Base-by-base conservation (phyloP, 352 stramenopile species). In the Phytophthora kernoviae region DNA sequence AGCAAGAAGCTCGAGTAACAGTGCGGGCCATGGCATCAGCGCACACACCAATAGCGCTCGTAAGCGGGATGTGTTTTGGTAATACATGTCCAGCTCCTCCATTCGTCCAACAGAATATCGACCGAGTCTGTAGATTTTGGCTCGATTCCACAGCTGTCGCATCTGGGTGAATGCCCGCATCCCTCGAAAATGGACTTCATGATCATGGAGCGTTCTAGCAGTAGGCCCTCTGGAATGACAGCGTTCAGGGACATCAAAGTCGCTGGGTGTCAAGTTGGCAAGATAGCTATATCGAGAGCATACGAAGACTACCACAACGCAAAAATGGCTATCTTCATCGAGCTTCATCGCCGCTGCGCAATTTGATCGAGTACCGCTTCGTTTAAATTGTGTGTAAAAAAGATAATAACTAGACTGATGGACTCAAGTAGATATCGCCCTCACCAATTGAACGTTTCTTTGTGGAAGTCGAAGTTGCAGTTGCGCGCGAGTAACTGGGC, bases 391-490 rank as follows among this genome's bases (percentile, higher is more conserved):
- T 7, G 24, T 30, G 24, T 30, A 30, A 30, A 30, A 30, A 7
- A 30, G 6, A n/a, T n/a, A 7, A 30, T 30, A 30, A 6, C 24
- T 30, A 30, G 24, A 30, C 24, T 30, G 24, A 6, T 30, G 3
- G 3, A 30, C 24, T 30, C 24, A 6, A 6, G 24, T 30, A 3
- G 24, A 30, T 30, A 30, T 6, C 24, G 1, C 62, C 64, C n/a
- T 77, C 81, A 94, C 78, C 84, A 93, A 52, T 79, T 76, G 56
- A 94, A 94, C 26, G 90, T 70, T 53, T 94, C 86, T 55, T 91
- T 93, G 66, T 94, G 85, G 62, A 94, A 93, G 46, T 88, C 79
- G 57, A 90, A 93, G 48, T 71, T 70, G 48, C 80, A 87, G 46
- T 64, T 68, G 30, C 80, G 76, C 14, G 85, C 81, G 2, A 91